Evolutionary conservation across 1,139 yeast genomes (phyloP), one percentile per base, ranked within the genome.

Genomic region (Torulaspora pretoriensis): DNA sequence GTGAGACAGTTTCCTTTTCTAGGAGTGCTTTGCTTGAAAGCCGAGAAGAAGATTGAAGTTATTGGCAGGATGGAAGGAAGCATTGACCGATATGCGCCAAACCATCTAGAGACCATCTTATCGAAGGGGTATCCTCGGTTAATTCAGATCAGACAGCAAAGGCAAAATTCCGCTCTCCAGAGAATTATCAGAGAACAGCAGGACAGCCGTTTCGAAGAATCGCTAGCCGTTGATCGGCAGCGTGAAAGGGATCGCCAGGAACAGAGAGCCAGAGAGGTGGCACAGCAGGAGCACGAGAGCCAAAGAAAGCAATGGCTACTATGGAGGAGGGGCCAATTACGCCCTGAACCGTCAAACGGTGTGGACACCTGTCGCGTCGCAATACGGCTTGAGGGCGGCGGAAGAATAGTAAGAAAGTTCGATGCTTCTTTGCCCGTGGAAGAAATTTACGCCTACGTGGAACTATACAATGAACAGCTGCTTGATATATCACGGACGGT

Each of bases 1-100:
- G 85, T 83, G 35, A 77, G 90, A 16, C 77, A 78, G 52, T 83
- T 83, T 58, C 98, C 98, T 8, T 85, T 86, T 60, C 65, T 87
- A 33, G 96, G 94, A 0, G 63, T 83, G 8, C 56, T 83, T 43
- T 82, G 79, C 56, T 71, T 76, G 64, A 88, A 78, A 51, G 74
- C 69, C 36, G 69, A 68, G 10, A 72, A 76, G 17, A 75, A 72
- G 13, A 80, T 82, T 68, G 76, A 86, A 0, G 76, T 83, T 0
- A 74, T 75, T 28, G 87, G 85, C 0, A 80, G 82, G 55, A 60
- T 84, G 14, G 92, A 85, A 61, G 96, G 96, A 0, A 56, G 61
- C 27, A 48, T 70, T 4, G 37, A 56, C 31, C 60, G 55, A 12
- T 58, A 54, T 40, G 44, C 47, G 22, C 40, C 64, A 5, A 51